phyloP scores from a whole-genome alignment of 2,329 filamentous ascomycete genomes.

The Pseudocercospora fijiensis region DNA sequence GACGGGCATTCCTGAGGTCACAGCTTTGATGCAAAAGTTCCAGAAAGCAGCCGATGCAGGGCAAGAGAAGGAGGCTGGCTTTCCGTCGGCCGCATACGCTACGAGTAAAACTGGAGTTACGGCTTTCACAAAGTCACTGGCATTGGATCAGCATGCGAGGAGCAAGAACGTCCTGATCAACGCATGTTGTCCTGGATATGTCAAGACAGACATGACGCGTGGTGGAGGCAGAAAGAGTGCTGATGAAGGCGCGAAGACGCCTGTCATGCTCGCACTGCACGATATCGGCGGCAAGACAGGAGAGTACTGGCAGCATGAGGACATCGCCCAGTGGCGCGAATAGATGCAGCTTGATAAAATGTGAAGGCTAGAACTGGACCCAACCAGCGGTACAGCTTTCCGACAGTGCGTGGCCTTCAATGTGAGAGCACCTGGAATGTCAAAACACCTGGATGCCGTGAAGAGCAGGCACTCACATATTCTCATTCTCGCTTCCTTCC shows the following conservation, averaged over 20 bases:
- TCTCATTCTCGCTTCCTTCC: neutral
- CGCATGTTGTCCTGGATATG: conserved; percentile 40
- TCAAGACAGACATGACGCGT: conserved; percentile 42
- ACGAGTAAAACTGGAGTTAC: conserved; percentile 43
- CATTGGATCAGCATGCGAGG: conserved; percentile 32
- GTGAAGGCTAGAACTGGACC: neutral
- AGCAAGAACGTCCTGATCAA: conserved; percentile 36
- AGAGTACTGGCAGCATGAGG: conserved; percentile 40
- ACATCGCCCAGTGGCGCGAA: conserved; percentile 34
- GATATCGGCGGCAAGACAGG: conserved; percentile 38
- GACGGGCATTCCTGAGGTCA: conserved; percentile 42
- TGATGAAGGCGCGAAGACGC: conserved; percentile 40
- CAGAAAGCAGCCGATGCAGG: conserved; percentile 47
- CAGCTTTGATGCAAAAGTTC: conserved; percentile 53
- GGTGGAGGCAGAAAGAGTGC: conserved; percentile 38
- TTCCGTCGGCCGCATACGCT: conserved; percentile 52
- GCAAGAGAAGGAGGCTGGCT: conserved; percentile 50
- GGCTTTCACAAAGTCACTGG: conserved; percentile 39
- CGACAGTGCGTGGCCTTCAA: neutral
- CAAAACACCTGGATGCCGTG: too few species aligned
- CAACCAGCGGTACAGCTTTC: neutral
- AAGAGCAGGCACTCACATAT: neutral
- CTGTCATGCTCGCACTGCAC: conserved; percentile 38
- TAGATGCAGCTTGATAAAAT: neutral
- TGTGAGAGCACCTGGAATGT: neutral